These are phyloP conservation scores for Alopecurus myosuroides DNA, from an alignment of 176 grass and related monocot genomes.

Conservation along the genomic window DNA sequence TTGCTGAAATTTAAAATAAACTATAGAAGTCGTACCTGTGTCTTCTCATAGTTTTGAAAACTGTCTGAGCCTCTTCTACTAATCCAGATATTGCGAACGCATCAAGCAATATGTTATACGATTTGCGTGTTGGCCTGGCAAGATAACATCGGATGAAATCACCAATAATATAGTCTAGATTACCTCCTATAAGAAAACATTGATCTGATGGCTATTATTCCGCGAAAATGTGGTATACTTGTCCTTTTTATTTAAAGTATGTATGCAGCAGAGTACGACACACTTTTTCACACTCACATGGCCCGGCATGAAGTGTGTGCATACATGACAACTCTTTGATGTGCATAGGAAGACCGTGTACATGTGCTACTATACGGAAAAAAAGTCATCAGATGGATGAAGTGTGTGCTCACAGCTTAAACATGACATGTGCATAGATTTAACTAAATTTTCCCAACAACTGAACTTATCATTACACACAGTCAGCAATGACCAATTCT, in stretches of 20 bases:
- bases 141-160: constrained; percentile 10
- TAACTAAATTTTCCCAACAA: constrained; percentile 2
- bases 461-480: neutral
- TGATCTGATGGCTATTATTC: constrained; percentile 7
- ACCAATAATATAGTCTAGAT: constrained; percentile 13
- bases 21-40: constrained; percentile 45
- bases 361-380: neutral
- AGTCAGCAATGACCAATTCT: neutral
- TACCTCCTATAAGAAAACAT: neutral
- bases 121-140: constrained; percentile 80
- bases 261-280: neutral
- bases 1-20: neutral
- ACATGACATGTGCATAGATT: neutral
- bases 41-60: constrained; percentile 95
- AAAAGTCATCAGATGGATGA: neutral
- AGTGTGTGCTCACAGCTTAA: neutral
- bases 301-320: neutral
- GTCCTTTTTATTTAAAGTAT: neutral
- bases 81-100: constrained; percentile 96
- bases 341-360: neutral
- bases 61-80: constrained; percentile 71
- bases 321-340: neutral
- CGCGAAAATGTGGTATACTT: neutral
- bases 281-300: neutral
- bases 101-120: constrained; percentile 95